Evolutionary conservation across 768 basidiomycete genomes (phyloP).

Genomic region (Albatrellus ellisii): DNA sequence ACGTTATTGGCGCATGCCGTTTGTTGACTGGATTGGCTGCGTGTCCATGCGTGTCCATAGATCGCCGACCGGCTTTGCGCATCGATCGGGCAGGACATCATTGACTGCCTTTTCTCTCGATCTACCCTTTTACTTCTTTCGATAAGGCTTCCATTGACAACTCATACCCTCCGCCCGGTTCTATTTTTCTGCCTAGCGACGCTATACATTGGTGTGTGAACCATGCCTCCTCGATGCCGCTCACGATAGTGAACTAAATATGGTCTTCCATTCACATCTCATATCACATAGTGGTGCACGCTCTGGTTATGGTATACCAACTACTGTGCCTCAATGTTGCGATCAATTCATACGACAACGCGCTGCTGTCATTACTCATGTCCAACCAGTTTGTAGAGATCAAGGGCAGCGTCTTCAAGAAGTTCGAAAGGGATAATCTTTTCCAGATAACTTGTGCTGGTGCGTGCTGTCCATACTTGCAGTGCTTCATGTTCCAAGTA

Average conservation of each 20-base stretch:
- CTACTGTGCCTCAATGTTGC: constrained; percentile 92
- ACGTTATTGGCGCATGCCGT: not conserved
- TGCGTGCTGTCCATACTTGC: constrained; percentile 21
- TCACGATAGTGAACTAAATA: too few species aligned
- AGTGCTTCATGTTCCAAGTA: not conserved
- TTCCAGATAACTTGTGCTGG: constrained; percentile 98
- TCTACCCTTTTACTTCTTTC: constrained; percentile 75
- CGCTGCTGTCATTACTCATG: constrained; percentile 83
- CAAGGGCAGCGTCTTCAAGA: constrained; percentile 99
- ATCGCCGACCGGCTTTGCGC: constrained; percentile 92
- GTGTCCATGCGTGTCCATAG: constrained; percentile 25
- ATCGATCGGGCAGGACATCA: constrained; percentile 94
- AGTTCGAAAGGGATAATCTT: constrained; percentile 96
- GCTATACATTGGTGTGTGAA: constrained; percentile 61
- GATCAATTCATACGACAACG: constrained; percentile 95
- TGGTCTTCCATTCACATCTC: not conserved
- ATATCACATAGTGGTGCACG: constrained; percentile 53
- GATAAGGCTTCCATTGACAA: constrained; percentile 42
- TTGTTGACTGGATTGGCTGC: not conserved
- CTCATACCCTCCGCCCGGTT: constrained; percentile 63
- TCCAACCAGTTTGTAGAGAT: constrained; percentile 99
- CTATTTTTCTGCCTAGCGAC: constrained; percentile 75
- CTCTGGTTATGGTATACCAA: constrained; percentile 93
- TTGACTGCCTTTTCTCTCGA: constrained; percentile 91
- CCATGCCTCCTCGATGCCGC: too few species aligned